Conservation (phyloP, 2,329 filamentous ascomycete genomes). For the Alternaria brassicae region DNA sequence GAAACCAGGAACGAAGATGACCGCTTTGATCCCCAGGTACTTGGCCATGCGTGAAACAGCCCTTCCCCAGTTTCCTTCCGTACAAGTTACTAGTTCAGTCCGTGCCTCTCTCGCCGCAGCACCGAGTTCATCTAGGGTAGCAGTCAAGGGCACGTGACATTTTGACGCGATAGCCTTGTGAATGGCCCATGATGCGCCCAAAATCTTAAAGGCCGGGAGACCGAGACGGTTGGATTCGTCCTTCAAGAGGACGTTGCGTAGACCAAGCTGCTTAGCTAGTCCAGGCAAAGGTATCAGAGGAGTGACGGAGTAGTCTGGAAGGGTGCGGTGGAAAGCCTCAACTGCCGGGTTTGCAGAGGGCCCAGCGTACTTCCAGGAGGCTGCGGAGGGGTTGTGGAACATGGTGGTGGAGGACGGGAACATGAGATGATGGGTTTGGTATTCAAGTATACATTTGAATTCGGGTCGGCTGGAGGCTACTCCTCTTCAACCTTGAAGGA, state of each 20-base stretch:
- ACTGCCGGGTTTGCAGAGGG: constrained; percentile 27
- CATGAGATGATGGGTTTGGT: neutral
- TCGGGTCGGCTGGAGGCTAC: neutral
- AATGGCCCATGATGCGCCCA: constrained; percentile 78
- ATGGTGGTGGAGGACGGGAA: constrained; percentile 6
- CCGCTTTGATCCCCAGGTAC: constrained; percentile 62
- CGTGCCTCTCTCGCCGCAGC: constrained; percentile 21
- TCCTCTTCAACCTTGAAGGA: neutral
- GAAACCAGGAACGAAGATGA: constrained; percentile 68
- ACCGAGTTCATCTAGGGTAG: constrained; percentile 56
- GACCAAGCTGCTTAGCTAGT: constrained; percentile 64
- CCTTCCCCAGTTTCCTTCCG: constrained; percentile 79
- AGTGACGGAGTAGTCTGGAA: constrained; percentile 65
- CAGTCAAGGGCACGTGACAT: constrained; percentile 54
- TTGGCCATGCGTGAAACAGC: constrained; percentile 73
- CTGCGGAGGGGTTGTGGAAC: constrained; percentile 40
- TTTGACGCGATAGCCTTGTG: constrained; percentile 63
- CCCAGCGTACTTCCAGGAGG: constrained; percentile 28
- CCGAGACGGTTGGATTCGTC: constrained; percentile 73
- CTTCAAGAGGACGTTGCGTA: constrained; percentile 67
- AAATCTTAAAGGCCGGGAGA: constrained; percentile 79
- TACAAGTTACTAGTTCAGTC: constrained; percentile 67
- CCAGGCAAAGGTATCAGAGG: constrained; percentile 61
- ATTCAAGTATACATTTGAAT: neutral
- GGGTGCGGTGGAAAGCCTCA: constrained; percentile 61